phyloP scores from a whole-genome alignment of 2,329 filamentous ascomycete genomes.

The Emericellopsis atlantica region DNA sequence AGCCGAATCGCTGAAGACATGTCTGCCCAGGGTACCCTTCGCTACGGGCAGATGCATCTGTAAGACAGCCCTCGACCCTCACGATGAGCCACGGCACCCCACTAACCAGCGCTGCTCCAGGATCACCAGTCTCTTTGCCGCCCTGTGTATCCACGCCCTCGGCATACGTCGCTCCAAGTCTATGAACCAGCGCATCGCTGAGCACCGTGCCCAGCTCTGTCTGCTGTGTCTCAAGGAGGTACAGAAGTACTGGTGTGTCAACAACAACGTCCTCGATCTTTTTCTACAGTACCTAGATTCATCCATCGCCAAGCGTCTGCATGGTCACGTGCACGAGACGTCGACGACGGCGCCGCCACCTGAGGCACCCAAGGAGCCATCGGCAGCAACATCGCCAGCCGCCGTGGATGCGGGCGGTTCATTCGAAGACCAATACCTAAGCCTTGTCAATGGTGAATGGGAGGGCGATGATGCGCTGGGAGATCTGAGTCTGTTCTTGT shows the following conservation, averaged over 20 bases:
- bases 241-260: slow-evolving; percentile 26
- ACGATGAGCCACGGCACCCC: too few species aligned
- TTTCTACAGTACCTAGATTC: slow-evolving; percentile 23
- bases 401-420: slow-evolving; percentile 7
- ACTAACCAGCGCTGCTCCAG: slow-evolving; percentile 5
- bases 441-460: slow-evolving; percentile 19
- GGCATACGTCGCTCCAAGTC: slow-evolving; percentile 18
- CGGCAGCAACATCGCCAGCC: background rate
- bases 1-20: slow-evolving; percentile 24
- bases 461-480: slow-evolving; percentile 21
- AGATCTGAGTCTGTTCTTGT: slow-evolving; percentile 18
- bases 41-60: slow-evolving; percentile 25
- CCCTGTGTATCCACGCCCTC: slow-evolving; percentile 23
- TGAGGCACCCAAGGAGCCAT: background rate
- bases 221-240: slow-evolving; percentile 23
- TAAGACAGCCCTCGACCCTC: slow-evolving; percentile 5
- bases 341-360: slow-evolving; percentile 5
- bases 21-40: slow-evolving; percentile 17
- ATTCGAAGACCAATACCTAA: slow-evolving; percentile 22
- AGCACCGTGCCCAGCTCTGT: slow-evolving; percentile 23
- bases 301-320: slow-evolving; percentile 20
- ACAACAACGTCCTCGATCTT: slow-evolving; percentile 23
- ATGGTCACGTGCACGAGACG: slow-evolving; percentile 4
- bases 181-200: slow-evolving; percentile 18
- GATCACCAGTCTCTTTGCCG: slow-evolving; percentile 22